Percentiles rank a stretch among this genome's conserved stretches.
These are phyloP conservation scores for Poa pratensis DNA, from an alignment of 176 grass and related monocot species.

Conservation along the genomic window DNA sequence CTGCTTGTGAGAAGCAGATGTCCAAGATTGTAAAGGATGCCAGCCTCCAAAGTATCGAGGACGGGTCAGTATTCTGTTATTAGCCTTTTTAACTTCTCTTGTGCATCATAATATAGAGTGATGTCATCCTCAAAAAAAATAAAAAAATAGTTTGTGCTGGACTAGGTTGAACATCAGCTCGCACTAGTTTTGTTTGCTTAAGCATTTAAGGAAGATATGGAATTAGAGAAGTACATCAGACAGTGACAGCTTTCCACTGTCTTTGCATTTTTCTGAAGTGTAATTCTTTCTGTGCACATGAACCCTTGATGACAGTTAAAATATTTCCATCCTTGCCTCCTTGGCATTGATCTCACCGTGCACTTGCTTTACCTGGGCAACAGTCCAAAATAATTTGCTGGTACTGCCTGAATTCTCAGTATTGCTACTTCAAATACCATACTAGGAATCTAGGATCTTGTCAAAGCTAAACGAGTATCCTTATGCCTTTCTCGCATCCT, in stretches of 20 bases:
- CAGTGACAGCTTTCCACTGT: not conserved
- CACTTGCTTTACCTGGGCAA: not conserved
- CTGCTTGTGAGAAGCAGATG: constrained; percentile 91
- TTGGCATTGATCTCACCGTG: not conserved
- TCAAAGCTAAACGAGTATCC: constrained; percentile 21
- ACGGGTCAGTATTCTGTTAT: constrained; percentile 61
- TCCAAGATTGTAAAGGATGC: constrained; percentile 80
- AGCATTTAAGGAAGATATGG: constrained; percentile 9
- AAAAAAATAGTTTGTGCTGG: not conserved
- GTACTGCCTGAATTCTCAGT: not conserved
- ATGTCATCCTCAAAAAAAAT: not conserved
- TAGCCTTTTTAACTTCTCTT: constrained; percentile 15
- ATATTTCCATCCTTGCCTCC: constrained; percentile 6
- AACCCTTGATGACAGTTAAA: constrained; percentile 10
- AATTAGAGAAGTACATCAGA: constrained; percentile 28
- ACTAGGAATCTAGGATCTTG: constrained; percentile 3
- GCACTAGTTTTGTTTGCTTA: constrained; percentile 25
- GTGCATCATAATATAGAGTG: constrained; percentile 18
- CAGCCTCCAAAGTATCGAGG: constrained; percentile 86
- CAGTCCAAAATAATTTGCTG: constrained; percentile 23
- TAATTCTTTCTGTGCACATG: not conserved
- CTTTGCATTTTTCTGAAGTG: constrained; percentile 22
- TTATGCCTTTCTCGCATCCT: not conserved
- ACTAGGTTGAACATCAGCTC: constrained; percentile 1
- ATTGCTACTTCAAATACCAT: constrained; percentile 18